Evolutionary conservation across 306 rosid species (phyloP), one percentile per base, ranked within the genome.

Genomic region (Quercus suber): DNA sequence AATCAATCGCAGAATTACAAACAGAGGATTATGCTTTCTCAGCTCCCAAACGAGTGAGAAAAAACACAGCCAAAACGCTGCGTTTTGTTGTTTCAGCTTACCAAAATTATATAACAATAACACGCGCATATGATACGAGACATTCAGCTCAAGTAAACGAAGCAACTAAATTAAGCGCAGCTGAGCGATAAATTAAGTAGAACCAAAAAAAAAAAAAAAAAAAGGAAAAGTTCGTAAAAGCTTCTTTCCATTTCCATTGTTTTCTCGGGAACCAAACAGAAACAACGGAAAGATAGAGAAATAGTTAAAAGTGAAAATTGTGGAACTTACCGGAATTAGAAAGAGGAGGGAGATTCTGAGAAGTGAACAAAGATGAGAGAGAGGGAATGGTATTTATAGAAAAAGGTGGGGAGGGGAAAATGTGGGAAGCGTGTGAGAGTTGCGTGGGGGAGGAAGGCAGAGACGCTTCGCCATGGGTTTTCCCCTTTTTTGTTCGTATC

Each of bases 361-460:
- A 28, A 78, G 27, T 25, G 28, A 25, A 17, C 33, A 53, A 25
- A 4, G 25, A 57, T 6, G n/a, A 57, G 14, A 13, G 33, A 0
- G 80, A 6, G 5, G 19, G 27, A 9, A 25, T 37, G 30, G 74
- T 3, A 71, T 33, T 59, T 5, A 80, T 41, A 81, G 49, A 37
- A 65, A 25, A 0, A 41, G 11, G 11, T 2, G 18, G 58, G 0
- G 35, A 67, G 17, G 27, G 79, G 55, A 31, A 27, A 63, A 55
- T 68, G 56, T 28, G 30, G 55, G 81, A 72, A 76, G 88, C 87
- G 89, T 84, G 97, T 82, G 93, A 89, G 72, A n/a, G 82, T 87
- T 86, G 99, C 97, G 97, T 94, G 99, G 20, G 12, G 83, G 82
- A 72, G 73, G 79, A 79, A 53, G 96, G 78, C 68, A 61, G 51